phyloP scores from a whole-genome alignment of 2,329 filamentous ascomycete species.

The Hysterium pulicare region DNA sequence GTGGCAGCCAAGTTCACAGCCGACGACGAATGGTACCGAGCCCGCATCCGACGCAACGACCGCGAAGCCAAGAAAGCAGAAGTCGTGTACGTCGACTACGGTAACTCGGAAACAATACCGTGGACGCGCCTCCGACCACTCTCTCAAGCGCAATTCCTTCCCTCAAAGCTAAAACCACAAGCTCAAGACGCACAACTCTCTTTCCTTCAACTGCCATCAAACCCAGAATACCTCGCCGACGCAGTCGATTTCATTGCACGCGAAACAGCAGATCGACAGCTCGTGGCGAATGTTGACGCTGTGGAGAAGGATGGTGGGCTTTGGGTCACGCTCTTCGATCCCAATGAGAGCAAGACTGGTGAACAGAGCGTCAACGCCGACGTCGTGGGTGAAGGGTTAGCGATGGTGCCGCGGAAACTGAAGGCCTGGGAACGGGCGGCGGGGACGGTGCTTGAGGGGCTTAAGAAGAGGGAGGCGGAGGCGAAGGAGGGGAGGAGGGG shows the following conservation, averaged over 20 bases:
- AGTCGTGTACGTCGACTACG: slow-evolving; percentile 93
- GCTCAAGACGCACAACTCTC: slow-evolving; percentile 83
- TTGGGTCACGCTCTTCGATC: slow-evolving; percentile 86
- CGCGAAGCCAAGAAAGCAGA: slow-evolving; percentile 81
- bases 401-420: slow-evolving; percentile 88
- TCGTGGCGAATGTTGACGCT: slow-evolving; percentile 89
- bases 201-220: slow-evolving; percentile 81
- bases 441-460: slow-evolving; percentile 64
- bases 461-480: slow-evolving; percentile 70
- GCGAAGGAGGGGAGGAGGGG: slow-evolving; percentile 79
- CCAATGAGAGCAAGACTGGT: slow-evolving; percentile 57
- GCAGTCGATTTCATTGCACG: slow-evolving; percentile 73
- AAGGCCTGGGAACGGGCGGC: slow-evolving; percentile 86
- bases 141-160: slow-evolving; percentile 71
- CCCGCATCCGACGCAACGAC: slow-evolving; percentile 86
- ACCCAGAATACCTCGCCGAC: slow-evolving; percentile 78
- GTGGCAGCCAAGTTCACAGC: slow-evolving; percentile 88
- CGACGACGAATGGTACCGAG: slow-evolving; percentile 93
- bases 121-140: slow-evolving; percentile 85
- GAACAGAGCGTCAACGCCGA: slow-evolving; percentile 88
- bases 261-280: slow-evolving; percentile 67
- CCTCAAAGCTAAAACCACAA: slow-evolving; percentile 80
- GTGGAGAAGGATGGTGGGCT: slow-evolving; percentile 76
- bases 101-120: slow-evolving; percentile 84
- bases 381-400: slow-evolving; percentile 76